Evolutionary conservation across 148 eudicot species (phyloP), one percentile per base, ranked within the genome.

Genomic region (Heliosperma pusillum): DNA sequence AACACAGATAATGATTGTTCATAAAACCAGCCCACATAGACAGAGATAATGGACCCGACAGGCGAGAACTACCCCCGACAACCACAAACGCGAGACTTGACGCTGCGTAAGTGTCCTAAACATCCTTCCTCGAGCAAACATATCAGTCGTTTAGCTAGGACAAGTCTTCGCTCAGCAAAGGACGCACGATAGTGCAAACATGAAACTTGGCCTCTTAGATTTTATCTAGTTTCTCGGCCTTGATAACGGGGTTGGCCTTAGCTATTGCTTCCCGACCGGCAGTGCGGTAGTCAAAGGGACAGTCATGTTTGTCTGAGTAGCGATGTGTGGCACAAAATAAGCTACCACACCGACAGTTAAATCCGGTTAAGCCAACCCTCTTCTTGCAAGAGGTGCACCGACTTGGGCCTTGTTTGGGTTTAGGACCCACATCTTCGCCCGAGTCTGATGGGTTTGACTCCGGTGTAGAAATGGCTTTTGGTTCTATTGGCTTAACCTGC

Each of bases 301-400:
- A 90, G 5, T 87, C 86, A 16, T 89, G 91, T 72, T 86, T 86
- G 84, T 89, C 93, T 0, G 93, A 84, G 81, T 89, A 90, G 30
- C 96, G 87, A 68, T 90, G 92, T 10, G 81, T 62, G 22, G 85
- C 84, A 79, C 96, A 90, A 78, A 85, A 90, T n/a, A 85, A 62
- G 55, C 76, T 79, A 30, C 89, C 92, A 65, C 96, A 90, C 3
- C 90, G 86, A 77, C 96, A 90, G 15, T 70, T 80, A 72, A 90
- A 90, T 9, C 92, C 96, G 0, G 96, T 88, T 59, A 90, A 72
- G 26, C 96, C 92, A 12, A 90, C 92, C 56, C 87, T 79, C 73
- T 88, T 90, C 79, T 79, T 82, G 84, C 96, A 90, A 55, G 81
- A 70, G 52, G 72, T 77, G 77, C 96, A 90, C 42, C 92, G 78